Percentiles rank a stretch among this genome's conserved stretches.
phyloP scores from a whole-genome alignment of 1,284 basidiomycete genomes.

The Ganoderma sinense region DNA sequence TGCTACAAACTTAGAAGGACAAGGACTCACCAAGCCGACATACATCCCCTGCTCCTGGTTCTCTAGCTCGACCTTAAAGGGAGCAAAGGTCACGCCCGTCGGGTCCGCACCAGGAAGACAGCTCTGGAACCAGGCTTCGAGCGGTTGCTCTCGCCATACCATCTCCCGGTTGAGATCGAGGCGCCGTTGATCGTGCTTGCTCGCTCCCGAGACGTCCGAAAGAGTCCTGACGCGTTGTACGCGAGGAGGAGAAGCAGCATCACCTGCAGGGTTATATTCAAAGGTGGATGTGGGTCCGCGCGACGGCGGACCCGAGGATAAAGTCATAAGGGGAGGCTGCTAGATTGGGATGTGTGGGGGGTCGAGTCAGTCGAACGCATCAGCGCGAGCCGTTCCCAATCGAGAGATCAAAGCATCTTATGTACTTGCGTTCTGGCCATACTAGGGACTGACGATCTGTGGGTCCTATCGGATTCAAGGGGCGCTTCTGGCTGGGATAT shows the following conservation, averaged over 20 bases:
- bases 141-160: not conserved
- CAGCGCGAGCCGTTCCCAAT: not conserved
- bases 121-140: not conserved
- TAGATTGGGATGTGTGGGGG: not conserved
- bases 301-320: not conserved
- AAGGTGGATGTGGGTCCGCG: not conserved
- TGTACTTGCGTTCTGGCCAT: not conserved
- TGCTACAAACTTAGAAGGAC: not conserved
- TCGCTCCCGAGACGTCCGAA: constrained; percentile 1
- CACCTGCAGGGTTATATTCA: not conserved
- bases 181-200: not conserved
- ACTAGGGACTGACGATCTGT: not conserved
- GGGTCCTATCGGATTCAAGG: not conserved
- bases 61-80: not conserved
- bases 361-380: not conserved
- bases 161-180: not conserved
- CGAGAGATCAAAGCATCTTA: not conserved
- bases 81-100: not conserved
- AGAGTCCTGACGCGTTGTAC: not conserved
- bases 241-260: not conserved
- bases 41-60: not conserved
- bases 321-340: not conserved
- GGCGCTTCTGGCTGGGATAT: not conserved
- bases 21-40: not conserved
- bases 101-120: not conserved